A percentile compares a stretch with the other conserved stretches of the same genome.
Conservation (phyloP, 768 basidiomycete genomes). For the Terana coerulea region DNA sequence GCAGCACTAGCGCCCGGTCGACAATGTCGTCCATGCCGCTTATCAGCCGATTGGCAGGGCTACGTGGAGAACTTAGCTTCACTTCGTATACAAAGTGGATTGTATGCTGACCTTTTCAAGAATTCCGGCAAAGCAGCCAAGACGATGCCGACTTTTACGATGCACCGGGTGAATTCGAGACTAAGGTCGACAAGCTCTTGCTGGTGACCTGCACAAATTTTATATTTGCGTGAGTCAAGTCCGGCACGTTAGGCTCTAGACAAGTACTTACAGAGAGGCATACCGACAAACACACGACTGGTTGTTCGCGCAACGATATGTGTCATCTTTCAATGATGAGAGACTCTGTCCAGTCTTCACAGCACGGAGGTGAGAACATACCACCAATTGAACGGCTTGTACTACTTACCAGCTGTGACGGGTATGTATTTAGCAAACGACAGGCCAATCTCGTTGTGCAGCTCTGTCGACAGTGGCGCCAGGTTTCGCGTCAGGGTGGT, state of each 20-base stretch:
- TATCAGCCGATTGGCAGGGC: slow-evolving; percentile 2
- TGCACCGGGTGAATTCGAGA: background rate
- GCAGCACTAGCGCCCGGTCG: slow-evolving; percentile 17
- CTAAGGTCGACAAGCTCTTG: background rate
- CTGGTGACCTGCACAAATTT: slow-evolving; percentile 12
- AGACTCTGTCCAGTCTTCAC: slow-evolving; percentile 15
- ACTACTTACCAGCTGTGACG: slow-evolving; percentile 10
- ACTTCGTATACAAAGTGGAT: background rate
- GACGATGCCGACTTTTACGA: background rate
- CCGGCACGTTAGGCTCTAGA: background rate
- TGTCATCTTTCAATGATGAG: slow-evolving; percentile 20
- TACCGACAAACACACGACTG: slow-evolving; percentile 33
- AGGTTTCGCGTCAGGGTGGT: slow-evolving; percentile 9
- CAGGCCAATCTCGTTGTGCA: slow-evolving; percentile 19
- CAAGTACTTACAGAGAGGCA: slow-evolving; percentile 28
- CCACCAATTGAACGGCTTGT: background rate
- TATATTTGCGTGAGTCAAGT: background rate
- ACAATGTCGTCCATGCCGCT: slow-evolving; percentile 29
- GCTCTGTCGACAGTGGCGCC: slow-evolving; percentile 14
- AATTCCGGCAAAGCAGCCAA: background rate
- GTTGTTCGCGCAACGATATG: slow-evolving; percentile 25
- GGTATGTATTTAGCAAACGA: slow-evolving; percentile 17
- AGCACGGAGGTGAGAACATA: background rate
- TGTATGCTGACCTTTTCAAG: slow-evolving; percentile 19
- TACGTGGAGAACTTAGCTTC: background rate